Evolutionary conservation across 225 moss, liverwort and hornwort genomes (phyloP), one percentile per base, ranked within the genome.

Genomic region (Marchantia paleacea): DNA sequence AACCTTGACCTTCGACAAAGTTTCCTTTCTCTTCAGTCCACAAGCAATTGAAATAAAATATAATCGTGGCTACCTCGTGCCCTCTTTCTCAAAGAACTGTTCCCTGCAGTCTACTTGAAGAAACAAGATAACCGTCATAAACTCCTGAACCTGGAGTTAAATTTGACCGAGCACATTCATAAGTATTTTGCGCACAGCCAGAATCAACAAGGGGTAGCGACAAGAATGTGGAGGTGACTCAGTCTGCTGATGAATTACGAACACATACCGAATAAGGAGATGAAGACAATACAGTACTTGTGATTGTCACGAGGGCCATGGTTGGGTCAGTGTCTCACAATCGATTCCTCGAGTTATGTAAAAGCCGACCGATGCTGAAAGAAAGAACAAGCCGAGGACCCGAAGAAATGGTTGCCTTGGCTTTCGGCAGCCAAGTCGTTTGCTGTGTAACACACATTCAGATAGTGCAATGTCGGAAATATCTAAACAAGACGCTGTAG

Each of bases 301-400:
- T 28, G 54, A 55, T 26, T 15, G 74, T 3, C 53, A 74, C 10
- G 15, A 74, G 74, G 15, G 74, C 74, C 74, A 74, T 74, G 29
- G 28, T 74, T 47, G 66, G 29, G 2, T 13, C 28, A 66, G 29
- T 11, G 8, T 29, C 5, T 66, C 39, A 39, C 39, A 39, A 5
- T 39, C 39, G 39, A 39, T 39, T 39, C 3, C 39, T 39, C 39
- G 39, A 39, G 39, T 39, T 39, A 2, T 39, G 39, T 39, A 39
- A 39, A 39, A 39, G 39, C 39, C 39, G 39, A 39, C 39, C 39
- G 39, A 39, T 39, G 5, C 39, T 39, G 39, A 39, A 39, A 39
- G 39, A 5, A 39, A 39, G 39, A 5, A 39, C 39, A 39, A 39
- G 39, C 39, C 39, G 39, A 39, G 39, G 39, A 39, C 39, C 39